Base-by-base conservation (phyloP, 139 green algal genomes). In the Chlorella sp. region DNA sequence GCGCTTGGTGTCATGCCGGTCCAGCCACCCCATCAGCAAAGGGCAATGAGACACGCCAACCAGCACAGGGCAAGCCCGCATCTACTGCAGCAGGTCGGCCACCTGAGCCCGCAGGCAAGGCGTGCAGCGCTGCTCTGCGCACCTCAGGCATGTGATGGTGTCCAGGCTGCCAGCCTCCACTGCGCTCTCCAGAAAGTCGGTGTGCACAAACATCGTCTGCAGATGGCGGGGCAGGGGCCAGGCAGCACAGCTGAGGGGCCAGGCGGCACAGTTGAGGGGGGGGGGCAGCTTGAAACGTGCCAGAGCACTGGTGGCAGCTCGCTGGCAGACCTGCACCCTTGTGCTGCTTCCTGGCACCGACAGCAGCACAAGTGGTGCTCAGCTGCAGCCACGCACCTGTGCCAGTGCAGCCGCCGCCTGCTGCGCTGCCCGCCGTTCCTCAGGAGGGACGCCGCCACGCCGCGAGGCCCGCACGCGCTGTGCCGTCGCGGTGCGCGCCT, bases 121-220 rank as follows among this genome's bases (percentile, higher is more conserved):
- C 46, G 8, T 54, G 8, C 46, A 54, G 46, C 46, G 8, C 46
- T 11, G 46, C 46, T 54, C 46, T 11, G 13, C 73, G 24, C 58
- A 83, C 62, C 65, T 79, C 41, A 78, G 72, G 85, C 80, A 82
- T 1, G 80, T 85, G 76, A 88, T 76, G 64, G 64, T 82, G 79
- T 87, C 87, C 69, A 87, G 34, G 80, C 60, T 82, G 64, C 44
- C 80, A 1, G 54, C 32, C 44, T 65, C 79, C 58, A 62, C 48
- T 32, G 74, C 38, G 62, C 46, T 44, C 34, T 76, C 60, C 46
- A 88, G n/a, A 48, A 87, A 83, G 80, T 87, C 83, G 77, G 38
- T 74, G 75, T 87, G 81, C 70, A 85, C 79, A 80, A 87, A 88
- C 75, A 51, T 72, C 30, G 85, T 86, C 60, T 86, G 85, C 60